Percentiles rank a stretch among this genome's conserved stretches.
Conservation (phyloP, 495 filamentous ascomycete genomes). For the Amphirosellinia nigrospora region DNA sequence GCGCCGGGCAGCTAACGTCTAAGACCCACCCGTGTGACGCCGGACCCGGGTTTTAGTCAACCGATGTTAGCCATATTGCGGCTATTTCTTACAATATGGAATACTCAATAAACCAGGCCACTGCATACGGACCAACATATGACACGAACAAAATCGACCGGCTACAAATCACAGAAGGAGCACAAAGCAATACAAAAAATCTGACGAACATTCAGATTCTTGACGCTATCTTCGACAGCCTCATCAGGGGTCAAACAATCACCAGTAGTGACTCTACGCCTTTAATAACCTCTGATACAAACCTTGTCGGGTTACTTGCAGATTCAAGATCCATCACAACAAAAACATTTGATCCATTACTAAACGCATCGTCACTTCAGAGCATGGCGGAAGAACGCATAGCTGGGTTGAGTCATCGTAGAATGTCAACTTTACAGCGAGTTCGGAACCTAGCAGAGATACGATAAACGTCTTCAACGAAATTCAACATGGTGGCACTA, state of each 20-base stretch:
- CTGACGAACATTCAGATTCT: neutral
- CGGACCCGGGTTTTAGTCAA: too few species aligned
- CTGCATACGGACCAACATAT: conserved; percentile 1
- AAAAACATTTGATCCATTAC: neutral
- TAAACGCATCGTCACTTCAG: neutral
- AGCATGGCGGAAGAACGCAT: neutral
- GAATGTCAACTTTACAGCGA: neutral
- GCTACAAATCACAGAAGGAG: neutral
- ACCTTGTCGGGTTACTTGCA: neutral
- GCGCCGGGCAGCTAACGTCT: too few species aligned
- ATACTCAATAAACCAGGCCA: conserved; percentile 5
- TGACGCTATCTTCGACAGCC: neutral
- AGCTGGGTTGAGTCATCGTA: neutral
- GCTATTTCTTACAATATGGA: neutral
- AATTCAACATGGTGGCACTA: neutral
- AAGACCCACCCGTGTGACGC: too few species aligned
- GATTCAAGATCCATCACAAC: neutral
- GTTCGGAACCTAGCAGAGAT: rapidly evolving
- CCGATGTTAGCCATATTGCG: neutral
- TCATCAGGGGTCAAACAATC: neutral
- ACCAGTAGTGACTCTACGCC: neutral
- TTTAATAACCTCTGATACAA: neutral
- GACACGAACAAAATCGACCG: conserved; percentile 2
- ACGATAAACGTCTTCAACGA: neutral
- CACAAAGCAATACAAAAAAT: neutral